These are phyloP conservation scores for Sordariomycetes sp. DNA, from an alignment of 2,329 filamentous ascomycete genomes.

Conservation along the genomic window DNA sequence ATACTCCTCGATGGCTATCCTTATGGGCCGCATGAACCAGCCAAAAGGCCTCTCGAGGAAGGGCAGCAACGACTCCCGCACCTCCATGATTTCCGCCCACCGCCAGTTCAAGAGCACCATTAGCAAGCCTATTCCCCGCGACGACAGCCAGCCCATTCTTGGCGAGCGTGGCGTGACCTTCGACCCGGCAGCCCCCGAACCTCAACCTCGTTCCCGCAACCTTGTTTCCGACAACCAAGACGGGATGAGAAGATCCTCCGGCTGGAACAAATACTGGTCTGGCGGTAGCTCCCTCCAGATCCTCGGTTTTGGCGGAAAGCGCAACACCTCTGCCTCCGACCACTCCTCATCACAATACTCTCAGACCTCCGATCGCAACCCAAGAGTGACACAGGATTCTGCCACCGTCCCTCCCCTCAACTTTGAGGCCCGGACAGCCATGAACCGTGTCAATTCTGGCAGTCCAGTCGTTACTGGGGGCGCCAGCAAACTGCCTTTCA, in stretches of 20 bases:
- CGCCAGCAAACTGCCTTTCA: constrained; percentile 36
- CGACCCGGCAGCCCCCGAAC: constrained; percentile 20
- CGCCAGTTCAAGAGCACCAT: constrained; percentile 56
- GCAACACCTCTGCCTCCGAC: constrained; percentile 45
- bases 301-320: constrained; percentile 46
- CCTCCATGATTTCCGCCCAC: constrained; percentile 44
- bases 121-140: constrained; percentile 48
- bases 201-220: constrained; percentile 22
- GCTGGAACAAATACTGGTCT: constrained; percentile 73
- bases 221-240: constrained; percentile 25
- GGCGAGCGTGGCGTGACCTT: constrained; percentile 33
- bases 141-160: constrained; percentile 20
- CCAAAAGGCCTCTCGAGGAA: constrained; percentile 41
- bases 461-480: constrained; percentile 58
- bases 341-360: constrained; percentile 50
- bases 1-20: constrained; percentile 54
- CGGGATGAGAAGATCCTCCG: constrained; percentile 52
- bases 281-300: constrained; percentile 61
- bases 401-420: constrained; percentile 61
- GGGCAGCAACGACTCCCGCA: constrained; percentile 46
- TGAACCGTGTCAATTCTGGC: constrained; percentile 58
- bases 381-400: constrained; percentile 54
- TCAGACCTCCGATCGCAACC: constrained; percentile 19
- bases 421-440: constrained; percentile 50
- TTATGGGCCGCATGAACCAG: constrained; percentile 52